Base-by-base conservation (phyloP, 306 rosid species). In the Vicia sativa region DNA sequence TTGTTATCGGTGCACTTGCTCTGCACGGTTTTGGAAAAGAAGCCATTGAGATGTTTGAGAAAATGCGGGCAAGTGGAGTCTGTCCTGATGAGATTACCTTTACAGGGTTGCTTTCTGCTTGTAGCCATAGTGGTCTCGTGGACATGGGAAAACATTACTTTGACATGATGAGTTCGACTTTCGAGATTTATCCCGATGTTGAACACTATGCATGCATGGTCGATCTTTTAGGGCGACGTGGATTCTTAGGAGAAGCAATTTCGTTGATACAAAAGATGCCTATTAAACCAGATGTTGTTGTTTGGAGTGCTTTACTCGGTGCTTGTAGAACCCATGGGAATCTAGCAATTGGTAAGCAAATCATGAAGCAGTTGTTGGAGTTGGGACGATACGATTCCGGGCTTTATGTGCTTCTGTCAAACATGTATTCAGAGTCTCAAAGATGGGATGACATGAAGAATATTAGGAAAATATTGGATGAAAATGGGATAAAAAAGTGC, bases 201-300 rank as follows among this genome's bases (percentile, higher is more conserved):
- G 84, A 74, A 78, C 97, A 86, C 70, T 88, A 82, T 72, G 86
- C 92, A 11, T 91, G 97, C 84, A 72, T 88, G 90, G 81, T 91
- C 23, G 87, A 87, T 77, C 84, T 91, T 54, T 76, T 91, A 28
- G 95, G 97, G 38, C 72, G 92, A n/a, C 73, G 83, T 9, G 92
- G 95, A 7, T 70, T 72, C 29, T 38, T 91, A 39, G 82, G 78
- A 70, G 91, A 86, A 78, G 97, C 91, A 11, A 60, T 83, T 12
- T 26, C 69, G 19, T 73, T 91, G 65, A 78, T 88, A 39, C 70
- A 65, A 67, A 77, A 55, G 68, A 88, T 91, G 97, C 87, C 87
- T 11, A 46, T 82, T 78, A 88, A 80, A 75, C 89, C 92, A 0
- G 95, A 91, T 62, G 81, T 79, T 10, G 91, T 91, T 8, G 79